A percentile compares a stretch with the other conserved stretches of the same genome.
Evolutionary conservation across 768 basidiomycete genomes (phyloP).

Genomic region (Tylopilus plumbeoviolaceoides): DNA sequence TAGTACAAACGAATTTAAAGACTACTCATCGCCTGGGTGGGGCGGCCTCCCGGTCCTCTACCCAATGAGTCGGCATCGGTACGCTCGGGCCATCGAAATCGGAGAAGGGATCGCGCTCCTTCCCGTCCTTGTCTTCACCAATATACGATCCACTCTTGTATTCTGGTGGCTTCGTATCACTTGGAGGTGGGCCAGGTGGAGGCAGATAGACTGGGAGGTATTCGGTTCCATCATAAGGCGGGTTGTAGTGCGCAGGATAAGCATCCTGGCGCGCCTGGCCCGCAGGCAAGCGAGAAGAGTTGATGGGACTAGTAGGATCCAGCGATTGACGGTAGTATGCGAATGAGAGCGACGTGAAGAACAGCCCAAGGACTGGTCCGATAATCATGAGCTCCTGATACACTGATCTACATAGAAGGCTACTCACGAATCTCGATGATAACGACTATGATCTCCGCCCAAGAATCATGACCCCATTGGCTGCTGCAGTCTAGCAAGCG

Average conservation of each 20-base stretch:
- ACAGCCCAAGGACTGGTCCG: slow-evolving; percentile 45
- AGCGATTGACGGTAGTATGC: slow-evolving; percentile 72
- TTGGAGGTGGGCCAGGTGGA: slow-evolving; percentile 48
- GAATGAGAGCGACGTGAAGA: slow-evolving; percentile 67
- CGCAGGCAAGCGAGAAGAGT: slow-evolving; percentile 43
- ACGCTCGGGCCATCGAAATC: slow-evolving; percentile 40
- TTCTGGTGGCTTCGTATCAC: slow-evolving; percentile 46
- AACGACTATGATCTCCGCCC: slow-evolving; percentile 62
- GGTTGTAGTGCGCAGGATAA: slow-evolving; percentile 53
- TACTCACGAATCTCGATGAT: slow-evolving; percentile 55
- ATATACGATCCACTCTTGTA: slow-evolving; percentile 40
- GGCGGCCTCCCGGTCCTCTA: slow-evolving; percentile 42
- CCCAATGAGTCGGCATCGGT: slow-evolving; percentile 33
- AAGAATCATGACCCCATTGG: slow-evolving; percentile 62
- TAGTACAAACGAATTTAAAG: not conserved
- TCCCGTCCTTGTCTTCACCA: slow-evolving; percentile 28
- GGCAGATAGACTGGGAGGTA: slow-evolving; percentile 41
- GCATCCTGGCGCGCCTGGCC: slow-evolving; percentile 35
- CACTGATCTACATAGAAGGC: no score
- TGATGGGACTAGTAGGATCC: slow-evolving; percentile 59
- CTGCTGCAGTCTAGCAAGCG: slow-evolving; percentile 52
- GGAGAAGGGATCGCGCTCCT: slow-evolving; percentile 53
- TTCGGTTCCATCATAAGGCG: slow-evolving; percentile 43
- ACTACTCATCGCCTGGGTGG: not conserved
- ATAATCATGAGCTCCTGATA: not conserved